Percentiles rank a stretch among this genome's conserved stretches.
Conservation (phyloP, 2,329 filamentous ascomycete genomes). For the Verticillium nubilum region DNA sequence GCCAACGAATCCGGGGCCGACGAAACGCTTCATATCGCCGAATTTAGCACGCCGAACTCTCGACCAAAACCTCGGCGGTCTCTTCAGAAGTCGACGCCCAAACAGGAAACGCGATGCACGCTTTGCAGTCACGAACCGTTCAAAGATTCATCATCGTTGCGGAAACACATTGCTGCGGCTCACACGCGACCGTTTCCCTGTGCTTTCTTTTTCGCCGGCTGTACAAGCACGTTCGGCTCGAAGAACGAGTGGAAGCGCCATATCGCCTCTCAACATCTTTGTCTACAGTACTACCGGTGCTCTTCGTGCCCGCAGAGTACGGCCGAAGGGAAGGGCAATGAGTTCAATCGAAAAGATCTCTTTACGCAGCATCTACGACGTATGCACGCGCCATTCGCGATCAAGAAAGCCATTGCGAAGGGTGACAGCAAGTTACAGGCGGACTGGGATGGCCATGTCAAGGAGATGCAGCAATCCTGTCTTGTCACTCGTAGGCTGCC, state of each 20-base stretch:
- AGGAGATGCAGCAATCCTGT: slow-evolving; percentile 69
- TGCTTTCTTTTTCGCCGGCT: slow-evolving; percentile 80
- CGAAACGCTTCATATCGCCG: slow-evolving; percentile 26
- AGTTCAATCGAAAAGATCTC: slow-evolving; percentile 92
- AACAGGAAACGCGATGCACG: slow-evolving; percentile 56
- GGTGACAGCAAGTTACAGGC: slow-evolving; percentile 52
- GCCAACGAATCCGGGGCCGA: slow-evolving; percentile 33
- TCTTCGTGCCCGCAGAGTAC: slow-evolving; percentile 52
- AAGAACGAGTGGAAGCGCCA: slow-evolving; percentile 99
- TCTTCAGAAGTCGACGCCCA: slow-evolving; percentile 40
- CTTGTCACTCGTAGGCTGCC: slow-evolving; percentile 63
- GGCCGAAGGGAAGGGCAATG: slow-evolving; percentile 53
- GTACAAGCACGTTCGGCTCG: slow-evolving; percentile 75
- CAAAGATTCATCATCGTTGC: slow-evolving; percentile 60
- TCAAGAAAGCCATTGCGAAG: slow-evolving; percentile 51
- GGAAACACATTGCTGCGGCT: slow-evolving; percentile 62
- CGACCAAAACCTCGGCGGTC: slow-evolving; percentile 41
- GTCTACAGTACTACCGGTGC: slow-evolving; percentile 59
- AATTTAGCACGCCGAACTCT: slow-evolving; percentile 27
- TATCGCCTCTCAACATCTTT: slow-evolving; percentile 83
- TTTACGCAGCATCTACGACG: slow-evolving; percentile 92
- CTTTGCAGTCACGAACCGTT: slow-evolving; percentile 61
- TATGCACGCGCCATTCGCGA: slow-evolving; percentile 77
- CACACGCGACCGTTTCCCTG: slow-evolving; percentile 76
- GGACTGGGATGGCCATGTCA: slow-evolving; percentile 61